A percentile compares a stretch with the other conserved stretches of the same genome.
These are phyloP conservation scores for Pythium insidiosum DNA, from an alignment of 352 stramenopile genomes.

Conservation along the genomic window DNA sequence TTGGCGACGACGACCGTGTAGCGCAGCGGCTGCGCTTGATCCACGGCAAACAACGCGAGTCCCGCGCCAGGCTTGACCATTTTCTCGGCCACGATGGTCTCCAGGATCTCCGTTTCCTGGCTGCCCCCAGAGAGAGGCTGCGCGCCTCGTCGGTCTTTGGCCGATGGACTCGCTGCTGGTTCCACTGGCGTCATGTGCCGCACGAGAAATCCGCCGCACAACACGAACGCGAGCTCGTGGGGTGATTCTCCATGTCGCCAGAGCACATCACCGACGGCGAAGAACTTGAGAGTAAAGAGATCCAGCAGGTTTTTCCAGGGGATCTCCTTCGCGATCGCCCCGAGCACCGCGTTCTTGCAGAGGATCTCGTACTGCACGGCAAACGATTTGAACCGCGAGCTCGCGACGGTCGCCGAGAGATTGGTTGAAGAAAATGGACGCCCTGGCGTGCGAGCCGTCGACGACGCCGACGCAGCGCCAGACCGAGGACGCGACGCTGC, in stretches of 20 bases:
- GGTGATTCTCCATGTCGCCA: slow-evolving; percentile 28
- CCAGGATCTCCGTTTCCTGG: background rate
- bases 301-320: slow-evolving; percentile 58
- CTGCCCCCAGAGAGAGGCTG: background rate
- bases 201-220: slow-evolving; percentile 43
- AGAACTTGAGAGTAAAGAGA: slow-evolving; percentile 44
- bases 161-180: background rate
- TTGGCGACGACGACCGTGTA: slow-evolving; percentile 31
- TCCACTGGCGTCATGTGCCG: slow-evolving; percentile 14
- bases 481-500: background rate
- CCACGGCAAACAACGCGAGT: slow-evolving; percentile 23
- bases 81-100: slow-evolving; percentile 26
- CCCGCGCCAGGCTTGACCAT: slow-evolving; percentile 32
- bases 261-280: slow-evolving; percentile 33
- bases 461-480: background rate
- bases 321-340: slow-evolving; percentile 32
- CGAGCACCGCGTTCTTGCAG: slow-evolving; percentile 33
- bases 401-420: slow-evolving; percentile 30
- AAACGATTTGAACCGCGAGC: slow-evolving; percentile 42
- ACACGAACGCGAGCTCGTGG: slow-evolving; percentile 34
- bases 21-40: slow-evolving; percentile 18
- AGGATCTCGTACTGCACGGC: slow-evolving; percentile 48
- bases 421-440: slow-evolving; percentile 42
- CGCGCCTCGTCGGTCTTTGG: background rate
- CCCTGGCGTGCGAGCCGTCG: slow-evolving; percentile 4